Evolutionary conservation across 1,139 yeast genomes (phyloP), one percentile per base, ranked within the genome.

Genomic region (Hyphopichia khmerensis): DNA sequence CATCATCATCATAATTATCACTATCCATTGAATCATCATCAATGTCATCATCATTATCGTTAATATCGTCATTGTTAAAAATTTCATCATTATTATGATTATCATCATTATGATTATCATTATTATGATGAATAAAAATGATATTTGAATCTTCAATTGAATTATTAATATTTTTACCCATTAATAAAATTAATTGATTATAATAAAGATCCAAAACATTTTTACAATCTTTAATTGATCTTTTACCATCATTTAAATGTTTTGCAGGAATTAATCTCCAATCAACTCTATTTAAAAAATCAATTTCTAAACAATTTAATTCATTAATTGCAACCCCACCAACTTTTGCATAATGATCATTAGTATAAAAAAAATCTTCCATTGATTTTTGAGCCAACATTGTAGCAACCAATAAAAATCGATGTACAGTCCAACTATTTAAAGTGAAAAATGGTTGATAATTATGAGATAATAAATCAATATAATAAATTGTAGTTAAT

Each of bases 311-410:
- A 45, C 93, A 76, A 61, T 93, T 93, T 50, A 93, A 71, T 61
- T 93, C 99, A 46, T 84, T 77, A 35, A 86, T 71, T 33, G 93
- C 89, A 7, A 93, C 85, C 49, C 99, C 99, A 1, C 99, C 99
- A 16, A 93, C 98, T 59, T 87, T 87, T 10, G 98, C 96, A 59
- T 93, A 93, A 62, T 91, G 97, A 32, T 85, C 79, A 61, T 91
- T 93, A 5, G 97, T 90, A 62, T 95, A 91, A 61, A 93, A 93
- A 36, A 91, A 85, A 63, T 93, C 99, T 61, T 96, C 95, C 53
- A 93, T 74, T 2, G 96, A 95, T 62, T 93, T 93, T 49, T 93
- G 86, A 1, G 95, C 96, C 4, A 91, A 82, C 58, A 95, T 87
- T 0, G 96, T 90, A 0, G 96, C 95, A 0, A 96, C 91, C 40